Percentiles rank a stretch among this genome's conserved stretches.
These are phyloP conservation scores for Hymenochaete sp. DNA, from an alignment of 1,284 basidiomycete species.

Conservation along the genomic window DNA sequence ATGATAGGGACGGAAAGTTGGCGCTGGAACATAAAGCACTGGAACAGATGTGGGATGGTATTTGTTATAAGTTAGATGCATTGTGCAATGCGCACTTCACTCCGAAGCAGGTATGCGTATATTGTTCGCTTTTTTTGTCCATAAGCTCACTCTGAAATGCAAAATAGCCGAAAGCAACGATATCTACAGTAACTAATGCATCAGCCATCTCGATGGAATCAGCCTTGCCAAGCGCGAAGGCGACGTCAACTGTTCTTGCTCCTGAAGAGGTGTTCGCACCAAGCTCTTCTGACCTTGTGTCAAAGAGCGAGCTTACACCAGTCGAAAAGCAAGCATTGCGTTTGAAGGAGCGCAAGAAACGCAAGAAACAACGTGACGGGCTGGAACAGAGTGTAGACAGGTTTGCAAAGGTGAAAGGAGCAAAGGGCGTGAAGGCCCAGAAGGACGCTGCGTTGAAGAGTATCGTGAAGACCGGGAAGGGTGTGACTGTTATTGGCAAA, in stretches of 20 bases:
- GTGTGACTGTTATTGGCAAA: slow-evolving; percentile 84
- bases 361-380: slow-evolving; percentile 62
- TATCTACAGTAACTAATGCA: slow-evolving; percentile 80
- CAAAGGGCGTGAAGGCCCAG: slow-evolving; percentile 55
- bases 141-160: slow-evolving; percentile 6
- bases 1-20: slow-evolving; percentile 85
- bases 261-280: slow-evolving; percentile 88
- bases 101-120: slow-evolving; percentile 73
- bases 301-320: slow-evolving; percentile 78
- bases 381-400: slow-evolving; percentile 63
- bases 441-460: slow-evolving; percentile 75
- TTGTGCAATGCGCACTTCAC: slow-evolving; percentile 93
- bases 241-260: slow-evolving; percentile 76
- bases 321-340: slow-evolving; percentile 71
- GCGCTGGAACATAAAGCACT: slow-evolving; percentile 86
- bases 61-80: slow-evolving; percentile 88
- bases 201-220: slow-evolving; percentile 85
- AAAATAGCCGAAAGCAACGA: slow-evolving; percentile 77
- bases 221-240: slow-evolving; percentile 77
- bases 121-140: background rate
- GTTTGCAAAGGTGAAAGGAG: slow-evolving; percentile 42
- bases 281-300: slow-evolving; percentile 43
- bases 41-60: slow-evolving; percentile 73
- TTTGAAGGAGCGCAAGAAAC: slow-evolving; percentile 67
- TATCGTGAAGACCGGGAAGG: slow-evolving; percentile 77